Evolutionary conservation across 1,139 yeast species (phyloP).

Genomic region (Lodderomyces orthopsilosis): DNA sequence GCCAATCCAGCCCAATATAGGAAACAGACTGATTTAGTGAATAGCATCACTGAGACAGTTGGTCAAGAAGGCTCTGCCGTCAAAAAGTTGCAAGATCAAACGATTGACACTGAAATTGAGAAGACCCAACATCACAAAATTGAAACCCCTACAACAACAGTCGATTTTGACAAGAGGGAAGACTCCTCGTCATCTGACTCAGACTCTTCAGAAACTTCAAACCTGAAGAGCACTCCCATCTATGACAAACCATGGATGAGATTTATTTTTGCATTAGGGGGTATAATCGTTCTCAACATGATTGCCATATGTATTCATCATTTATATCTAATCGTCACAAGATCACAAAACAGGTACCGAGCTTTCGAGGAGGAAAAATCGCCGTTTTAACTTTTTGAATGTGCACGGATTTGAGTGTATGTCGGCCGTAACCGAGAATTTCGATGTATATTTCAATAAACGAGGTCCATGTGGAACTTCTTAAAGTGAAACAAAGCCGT

Average conservation of each 20-base stretch:
- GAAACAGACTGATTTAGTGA: no score
- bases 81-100: no score
- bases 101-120: no score
- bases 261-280: constrained; percentile 30
- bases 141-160: neutral
- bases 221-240: constrained; percentile 11
- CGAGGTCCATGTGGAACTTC: neutral
- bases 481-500: neutral
- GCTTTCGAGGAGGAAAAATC: constrained; percentile 37
- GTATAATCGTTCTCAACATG: constrained; percentile 31
- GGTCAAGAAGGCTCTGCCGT: no score
- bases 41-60: no score
- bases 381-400: constrained; percentile 38
- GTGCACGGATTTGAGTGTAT: no score
- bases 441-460: neutral
- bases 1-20: neutral
- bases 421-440: neutral
- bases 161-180: neutral
- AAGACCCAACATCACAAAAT: neutral
- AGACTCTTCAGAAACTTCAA: constrained; percentile 3
- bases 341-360: constrained; percentile 31
- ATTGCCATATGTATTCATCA: constrained; percentile 38
- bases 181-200: constrained; percentile 2
- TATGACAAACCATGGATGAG: constrained; percentile 21
- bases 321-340: constrained; percentile 27